These are phyloP conservation scores for Aspergillus persii DNA, from an alignment of 2,329 filamentous ascomycete genomes.

Conservation along the genomic window DNA sequence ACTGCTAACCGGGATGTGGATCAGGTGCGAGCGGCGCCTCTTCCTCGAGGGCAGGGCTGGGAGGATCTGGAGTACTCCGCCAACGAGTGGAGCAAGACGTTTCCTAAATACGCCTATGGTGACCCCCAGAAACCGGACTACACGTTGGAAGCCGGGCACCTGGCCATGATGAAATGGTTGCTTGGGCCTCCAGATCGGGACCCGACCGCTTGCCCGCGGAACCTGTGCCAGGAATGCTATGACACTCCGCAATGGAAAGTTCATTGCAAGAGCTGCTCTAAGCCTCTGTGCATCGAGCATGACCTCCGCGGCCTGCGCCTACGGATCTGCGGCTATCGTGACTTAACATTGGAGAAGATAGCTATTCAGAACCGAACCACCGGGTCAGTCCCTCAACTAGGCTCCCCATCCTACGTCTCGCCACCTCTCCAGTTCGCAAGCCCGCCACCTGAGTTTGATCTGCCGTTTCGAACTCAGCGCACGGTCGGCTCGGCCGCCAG, in stretches of 20 bases:
- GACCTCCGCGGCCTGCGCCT: constrained; percentile 57
- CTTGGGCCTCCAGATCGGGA: constrained; percentile 47
- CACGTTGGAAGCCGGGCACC: constrained; percentile 38
- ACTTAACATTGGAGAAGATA: constrained; percentile 52
- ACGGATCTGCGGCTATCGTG: constrained; percentile 57
- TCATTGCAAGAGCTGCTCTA: constrained; percentile 57
- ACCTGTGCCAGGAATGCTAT: constrained; percentile 58
- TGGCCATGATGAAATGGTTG: constrained; percentile 47
- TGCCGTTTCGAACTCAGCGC: constrained; percentile 32
- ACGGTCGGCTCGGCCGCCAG: constrained; percentile 31
- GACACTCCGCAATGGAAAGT: constrained; percentile 59
- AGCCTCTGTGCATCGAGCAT: constrained; percentile 58
- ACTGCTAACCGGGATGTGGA: constrained; percentile 55
- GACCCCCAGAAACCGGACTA: constrained; percentile 40
- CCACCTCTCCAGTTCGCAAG: constrained; percentile 13
- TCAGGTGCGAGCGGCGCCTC: constrained; percentile 55
- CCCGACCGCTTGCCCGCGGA: constrained; percentile 53
- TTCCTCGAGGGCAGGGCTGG: constrained; percentile 54
- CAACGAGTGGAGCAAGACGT: constrained; percentile 41
- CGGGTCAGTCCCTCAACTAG: constrained; percentile 10
- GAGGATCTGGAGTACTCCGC: constrained; percentile 54
- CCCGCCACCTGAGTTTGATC: constrained; percentile 24
- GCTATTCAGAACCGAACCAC: constrained; percentile 32
- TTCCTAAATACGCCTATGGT: constrained; percentile 40
- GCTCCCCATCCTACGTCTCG: constrained; percentile 2